Conservation (phyloP, 805 yeast species). For the Zygoascus ofunaensis region DNA sequence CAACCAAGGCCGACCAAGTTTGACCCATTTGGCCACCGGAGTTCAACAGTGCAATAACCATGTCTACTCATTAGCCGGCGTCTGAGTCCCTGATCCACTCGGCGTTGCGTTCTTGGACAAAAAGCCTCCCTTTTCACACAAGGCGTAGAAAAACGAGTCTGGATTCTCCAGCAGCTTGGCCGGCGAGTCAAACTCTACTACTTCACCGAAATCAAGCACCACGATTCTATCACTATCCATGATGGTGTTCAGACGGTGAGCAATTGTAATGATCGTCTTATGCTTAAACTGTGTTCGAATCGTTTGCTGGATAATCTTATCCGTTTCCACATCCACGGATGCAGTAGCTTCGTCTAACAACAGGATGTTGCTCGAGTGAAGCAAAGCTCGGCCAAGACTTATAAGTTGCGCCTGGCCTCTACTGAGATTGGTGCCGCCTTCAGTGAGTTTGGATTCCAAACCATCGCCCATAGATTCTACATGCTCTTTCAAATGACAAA, state of each 20-base stretch:
- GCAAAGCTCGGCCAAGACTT: slow-evolving; percentile 71
- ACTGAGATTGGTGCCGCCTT: slow-evolving; percentile 69
- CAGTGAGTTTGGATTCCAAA: slow-evolving; percentile 45
- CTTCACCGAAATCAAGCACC: slow-evolving; percentile 59
- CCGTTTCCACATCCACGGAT: slow-evolving; percentile 75
- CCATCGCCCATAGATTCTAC: slow-evolving; percentile 37
- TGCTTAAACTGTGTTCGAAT: slow-evolving; percentile 56
- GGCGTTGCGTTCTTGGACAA: background rate
- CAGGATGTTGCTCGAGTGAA: slow-evolving; percentile 55
- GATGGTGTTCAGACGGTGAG: slow-evolving; percentile 74
- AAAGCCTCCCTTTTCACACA: slow-evolving; percentile 77
- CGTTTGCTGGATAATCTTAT: slow-evolving; percentile 63
- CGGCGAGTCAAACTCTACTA: slow-evolving; percentile 67
- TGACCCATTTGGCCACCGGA: too few relatives aligned
- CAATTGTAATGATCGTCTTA: slow-evolving; percentile 72
- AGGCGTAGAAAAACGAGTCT: slow-evolving; percentile 64
- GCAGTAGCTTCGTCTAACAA: slow-evolving; percentile 77
- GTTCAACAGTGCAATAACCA: too few relatives aligned
- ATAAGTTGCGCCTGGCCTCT: slow-evolving; percentile 76
- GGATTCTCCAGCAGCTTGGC: slow-evolving; percentile 52
- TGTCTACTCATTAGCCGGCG: background rate
- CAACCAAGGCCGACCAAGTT: too few relatives aligned
- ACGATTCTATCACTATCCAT: slow-evolving; percentile 69
- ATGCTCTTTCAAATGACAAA: slow-evolving; percentile 46
- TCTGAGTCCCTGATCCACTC: background rate